These are phyloP conservation scores for Annulohypoxylon stygium DNA, from an alignment of 495 filamentous ascomycete species.

Conservation along the genomic window DNA sequence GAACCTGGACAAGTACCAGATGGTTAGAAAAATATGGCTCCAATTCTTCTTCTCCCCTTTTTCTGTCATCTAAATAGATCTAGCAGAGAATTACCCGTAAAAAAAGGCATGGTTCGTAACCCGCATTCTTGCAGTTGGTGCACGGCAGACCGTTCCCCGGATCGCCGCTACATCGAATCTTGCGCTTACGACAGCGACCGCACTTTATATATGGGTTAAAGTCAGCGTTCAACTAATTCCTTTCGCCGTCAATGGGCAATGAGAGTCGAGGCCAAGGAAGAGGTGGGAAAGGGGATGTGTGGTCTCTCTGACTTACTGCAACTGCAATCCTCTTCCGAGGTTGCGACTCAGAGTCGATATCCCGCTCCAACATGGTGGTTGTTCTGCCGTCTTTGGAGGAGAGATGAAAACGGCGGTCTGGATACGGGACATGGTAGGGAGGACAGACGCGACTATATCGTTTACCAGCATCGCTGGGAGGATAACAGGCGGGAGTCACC, in stretches of 20 bases:
- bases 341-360: constrained; percentile 57
- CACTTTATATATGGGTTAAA: constrained; percentile 69
- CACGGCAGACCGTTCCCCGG: constrained; percentile 80
- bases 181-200: constrained; percentile 88
- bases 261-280: neutral
- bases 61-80: constrained; percentile 9
- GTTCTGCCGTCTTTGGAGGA: constrained; percentile 53
- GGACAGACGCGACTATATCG: constrained; percentile 59
- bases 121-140: constrained; percentile 82
- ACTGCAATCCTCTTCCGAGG: constrained; percentile 73
- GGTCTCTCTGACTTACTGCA: constrained; percentile 67
- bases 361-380: constrained; percentile 58
- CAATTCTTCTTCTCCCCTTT: constrained; percentile 22
- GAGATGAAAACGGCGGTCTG: constrained; percentile 54
- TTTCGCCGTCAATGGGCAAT: neutral
- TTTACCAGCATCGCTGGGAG: constrained; percentile 52
- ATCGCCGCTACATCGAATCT: constrained; percentile 97
- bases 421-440: constrained; percentile 51
- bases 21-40: constrained; percentile 36
- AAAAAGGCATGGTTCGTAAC: constrained; percentile 79
- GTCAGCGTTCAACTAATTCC: constrained; percentile 30
- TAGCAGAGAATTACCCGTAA: constrained; percentile 72
- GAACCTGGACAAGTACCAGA: constrained; percentile 56
- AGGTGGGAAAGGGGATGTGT: neutral
- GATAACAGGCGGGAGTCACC: constrained; percentile 59